Conservation (phyloP, 2,329 filamentous ascomycete genomes). For the Alternaria alternata region DNA sequence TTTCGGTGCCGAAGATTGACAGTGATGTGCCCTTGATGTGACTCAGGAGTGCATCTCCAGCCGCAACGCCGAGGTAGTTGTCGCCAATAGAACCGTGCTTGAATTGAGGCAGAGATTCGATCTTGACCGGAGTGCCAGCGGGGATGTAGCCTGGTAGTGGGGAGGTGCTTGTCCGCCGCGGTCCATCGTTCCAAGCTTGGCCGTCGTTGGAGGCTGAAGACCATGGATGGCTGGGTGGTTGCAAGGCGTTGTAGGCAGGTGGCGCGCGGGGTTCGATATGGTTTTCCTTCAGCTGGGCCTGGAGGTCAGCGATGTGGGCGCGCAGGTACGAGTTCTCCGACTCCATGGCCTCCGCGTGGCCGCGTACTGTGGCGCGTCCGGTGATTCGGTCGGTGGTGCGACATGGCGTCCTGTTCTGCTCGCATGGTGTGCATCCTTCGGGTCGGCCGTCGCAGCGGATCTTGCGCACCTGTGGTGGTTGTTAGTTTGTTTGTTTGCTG, state of each 20-base stretch:
- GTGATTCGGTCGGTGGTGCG: conserved; percentile 88
- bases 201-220: conserved; percentile 25
- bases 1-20: conserved; percentile 80
- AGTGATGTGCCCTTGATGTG: conserved; percentile 78
- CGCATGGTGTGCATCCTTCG: conserved; percentile 83
- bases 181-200: conserved; percentile 33
- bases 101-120: conserved; percentile 55
- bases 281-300: conserved; percentile 68
- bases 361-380: conserved; percentile 78
- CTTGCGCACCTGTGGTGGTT: conserved; percentile 71
- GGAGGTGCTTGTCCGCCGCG: conserved; percentile 34
- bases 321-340: conserved; percentile 73
- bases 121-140: conserved; percentile 25
- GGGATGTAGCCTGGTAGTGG: conserved; percentile 38
- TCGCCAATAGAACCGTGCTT: conserved; percentile 61
- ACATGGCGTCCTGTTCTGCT: conserved; percentile 78
- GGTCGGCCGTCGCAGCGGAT: conserved; percentile 85
- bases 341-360: conserved; percentile 80
- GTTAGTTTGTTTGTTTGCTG: conserved; percentile 12
- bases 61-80: conserved; percentile 71
- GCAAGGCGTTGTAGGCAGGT: conserved; percentile 43
- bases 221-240: conserved; percentile 29
- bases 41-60: conserved; percentile 71
- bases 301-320: conserved; percentile 71
- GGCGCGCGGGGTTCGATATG: conserved; percentile 67